Percentiles rank a stretch among this genome's conserved stretches.
Conservation (phyloP, 2,329 filamentous ascomycete genomes). For the Aspergillus fumigatus region DNA sequence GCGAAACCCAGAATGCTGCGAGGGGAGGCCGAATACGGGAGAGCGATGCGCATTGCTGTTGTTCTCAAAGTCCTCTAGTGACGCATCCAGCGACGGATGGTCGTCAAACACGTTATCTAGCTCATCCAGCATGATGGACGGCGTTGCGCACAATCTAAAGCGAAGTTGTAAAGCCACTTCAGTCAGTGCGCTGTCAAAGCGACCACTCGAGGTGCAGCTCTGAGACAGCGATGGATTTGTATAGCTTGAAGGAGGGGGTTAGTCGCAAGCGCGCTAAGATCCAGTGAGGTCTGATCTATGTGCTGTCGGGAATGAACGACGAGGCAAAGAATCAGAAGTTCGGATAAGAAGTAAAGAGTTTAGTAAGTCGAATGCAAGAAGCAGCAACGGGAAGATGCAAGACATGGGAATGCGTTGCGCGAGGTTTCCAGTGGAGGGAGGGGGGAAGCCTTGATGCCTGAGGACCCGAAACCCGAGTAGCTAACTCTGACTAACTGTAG, state of each 20-base stretch:
- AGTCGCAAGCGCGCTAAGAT: slow-evolving; percentile 17
- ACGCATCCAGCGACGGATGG: slow-evolving; percentile 57
- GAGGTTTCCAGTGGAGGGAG: slow-evolving; percentile 3
- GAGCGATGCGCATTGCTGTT: slow-evolving; percentile 44
- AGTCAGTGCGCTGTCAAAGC: slow-evolving; percentile 20
- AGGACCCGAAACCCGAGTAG: slow-evolving; percentile 8
- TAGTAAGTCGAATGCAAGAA: slow-evolving; percentile 6
- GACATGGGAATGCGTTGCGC: slow-evolving; percentile 9
- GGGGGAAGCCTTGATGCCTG: slow-evolving; percentile 12
- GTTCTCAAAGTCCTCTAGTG: slow-evolving; percentile 59
- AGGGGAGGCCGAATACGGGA: slow-evolving; percentile 52
- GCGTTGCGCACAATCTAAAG: slow-evolving; percentile 24
- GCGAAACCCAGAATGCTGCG: slow-evolving; percentile 61
- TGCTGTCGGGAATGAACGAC: slow-evolving; percentile 1
- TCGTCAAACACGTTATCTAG: slow-evolving; percentile 51
- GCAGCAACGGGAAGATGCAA: slow-evolving; percentile 8
- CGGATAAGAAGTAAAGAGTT: slow-evolving; percentile 3
- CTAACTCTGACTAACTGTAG: slow-evolving; percentile 5
- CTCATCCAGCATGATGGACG: slow-evolving; percentile 43
- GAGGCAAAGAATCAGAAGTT: slow-evolving; percentile 1
- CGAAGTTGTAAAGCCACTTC: slow-evolving; percentile 20
- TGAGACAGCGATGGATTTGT: slow-evolving; percentile 11
- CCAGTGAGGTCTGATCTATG: slow-evolving; percentile 1
- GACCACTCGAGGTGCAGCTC: slow-evolving; percentile 18
- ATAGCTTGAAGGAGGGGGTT: slow-evolving; percentile 10